Conservation (phyloP, 352 stramenopile genomes). For the Aphanomyces astaci region DNA sequence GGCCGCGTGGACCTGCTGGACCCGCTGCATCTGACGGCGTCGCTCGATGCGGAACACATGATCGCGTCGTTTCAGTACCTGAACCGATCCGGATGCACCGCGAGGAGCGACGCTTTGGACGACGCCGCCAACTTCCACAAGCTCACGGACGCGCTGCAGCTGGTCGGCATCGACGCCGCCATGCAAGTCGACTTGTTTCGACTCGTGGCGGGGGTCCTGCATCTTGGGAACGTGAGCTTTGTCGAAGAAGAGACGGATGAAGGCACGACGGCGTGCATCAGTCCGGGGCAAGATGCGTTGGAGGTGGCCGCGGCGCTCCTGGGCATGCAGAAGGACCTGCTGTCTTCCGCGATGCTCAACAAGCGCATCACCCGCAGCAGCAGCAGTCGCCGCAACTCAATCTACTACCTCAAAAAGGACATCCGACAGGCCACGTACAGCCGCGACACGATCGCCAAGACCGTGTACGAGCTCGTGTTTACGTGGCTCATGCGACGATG, state of each 20-base stretch:
- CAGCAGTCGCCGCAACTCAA: conserved; percentile 58
- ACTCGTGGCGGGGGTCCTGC: conserved; percentile 31
- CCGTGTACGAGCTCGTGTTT: conserved; percentile 84
- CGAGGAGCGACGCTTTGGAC: conserved; percentile 19
- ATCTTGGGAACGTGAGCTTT: conserved; percentile 36
- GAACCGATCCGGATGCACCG: conserved; percentile 36
- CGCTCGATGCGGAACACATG: not conserved
- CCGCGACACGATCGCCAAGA: conserved; percentile 85
- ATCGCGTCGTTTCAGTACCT: conserved; percentile 37
- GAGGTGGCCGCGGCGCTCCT: conserved; percentile 43
- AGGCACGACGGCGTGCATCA: conserved; percentile 8
- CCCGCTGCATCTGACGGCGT: conserved; percentile 11
- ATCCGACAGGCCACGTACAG: conserved; percentile 46
- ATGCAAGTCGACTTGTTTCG: conserved; percentile 26
- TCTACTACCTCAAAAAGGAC: conserved; percentile 27
- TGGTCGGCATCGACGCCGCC: conserved; percentile 28
- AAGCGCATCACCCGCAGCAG: conserved; percentile 62
- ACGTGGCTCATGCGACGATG: conserved; percentile 84
- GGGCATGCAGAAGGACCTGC: conserved; percentile 47
- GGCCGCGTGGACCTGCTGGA: conserved; percentile 10
- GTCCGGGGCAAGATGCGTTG: not conserved
- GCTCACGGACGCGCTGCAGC: conserved; percentile 25
- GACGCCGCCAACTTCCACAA: conserved; percentile 37
- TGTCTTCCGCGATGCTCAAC: conserved; percentile 65
- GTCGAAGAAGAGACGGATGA: conserved; percentile 24